Evolutionary conservation across 176 grass and related monocot species (phyloP).

Genomic region (Oryza meyeriana): DNA sequence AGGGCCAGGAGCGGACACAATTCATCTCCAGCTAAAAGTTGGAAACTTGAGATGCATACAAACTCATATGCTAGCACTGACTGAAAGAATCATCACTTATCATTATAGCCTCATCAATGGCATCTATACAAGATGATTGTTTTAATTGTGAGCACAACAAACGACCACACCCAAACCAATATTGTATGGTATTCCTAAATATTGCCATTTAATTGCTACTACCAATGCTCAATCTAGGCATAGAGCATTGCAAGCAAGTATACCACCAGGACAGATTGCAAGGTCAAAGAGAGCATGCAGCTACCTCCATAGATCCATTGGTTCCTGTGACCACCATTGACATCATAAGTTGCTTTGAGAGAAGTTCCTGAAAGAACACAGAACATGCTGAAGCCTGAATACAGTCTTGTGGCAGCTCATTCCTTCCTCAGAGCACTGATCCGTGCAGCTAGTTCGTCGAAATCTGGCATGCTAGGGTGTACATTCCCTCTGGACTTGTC

Average conservation of each 20-base stretch:
- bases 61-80: not conserved
- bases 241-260: slow-evolving; percentile 18
- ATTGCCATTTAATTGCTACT: not conserved
- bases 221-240: slow-evolving; percentile 7
- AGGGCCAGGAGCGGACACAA: not conserved
- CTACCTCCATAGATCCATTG: not conserved
- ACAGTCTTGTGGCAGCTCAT: not conserved
- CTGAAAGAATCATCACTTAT: not conserved
- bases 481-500: slow-evolving; percentile 43
- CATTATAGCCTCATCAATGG: slow-evolving; percentile 19
- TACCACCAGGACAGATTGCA: slow-evolving; percentile 10
- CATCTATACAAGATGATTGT: slow-evolving; percentile 35
- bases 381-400: not conserved
- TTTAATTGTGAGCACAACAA: slow-evolving; percentile 26
- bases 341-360: not conserved
- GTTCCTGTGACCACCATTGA: not conserved
- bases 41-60: not conserved
- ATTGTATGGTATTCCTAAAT: slow-evolving; percentile 30
- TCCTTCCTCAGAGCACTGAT: slow-evolving; percentile 47
- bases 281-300: not conserved
- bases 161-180: slow-evolving; percentile 12
- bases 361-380: slow-evolving; percentile 13
- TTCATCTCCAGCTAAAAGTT: not conserved
- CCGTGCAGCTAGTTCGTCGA: slow-evolving; percentile 53
- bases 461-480: slow-evolving; percentile 54